A percentile compares a stretch with the other conserved stretches of the same genome.
phyloP scores from a whole-genome alignment of 371 early-diverging fungal genomes.

The Circinella umbellata region DNA sequence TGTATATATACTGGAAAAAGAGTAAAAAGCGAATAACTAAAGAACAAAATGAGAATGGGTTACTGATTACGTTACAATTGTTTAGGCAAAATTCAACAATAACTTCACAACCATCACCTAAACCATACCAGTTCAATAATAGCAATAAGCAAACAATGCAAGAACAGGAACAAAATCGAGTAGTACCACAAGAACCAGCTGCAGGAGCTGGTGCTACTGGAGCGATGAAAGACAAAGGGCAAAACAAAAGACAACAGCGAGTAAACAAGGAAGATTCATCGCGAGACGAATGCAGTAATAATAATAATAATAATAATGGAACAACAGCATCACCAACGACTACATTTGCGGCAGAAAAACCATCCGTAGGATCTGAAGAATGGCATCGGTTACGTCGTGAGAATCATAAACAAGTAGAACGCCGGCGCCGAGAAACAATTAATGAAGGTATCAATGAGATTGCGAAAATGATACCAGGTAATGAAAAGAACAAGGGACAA shows the following conservation, averaged over 20 bases:
- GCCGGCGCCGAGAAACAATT: conserved; percentile 92
- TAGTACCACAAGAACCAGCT: not conserved
- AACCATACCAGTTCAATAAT: no score
- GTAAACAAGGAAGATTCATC: not conserved
- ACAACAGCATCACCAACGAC: not conserved
- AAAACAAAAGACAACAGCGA: not conserved
- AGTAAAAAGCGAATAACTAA: not conserved
- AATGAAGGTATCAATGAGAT: conserved; percentile 89
- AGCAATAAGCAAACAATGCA: not conserved
- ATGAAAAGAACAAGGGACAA: conserved; percentile 90
- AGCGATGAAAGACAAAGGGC: no score
- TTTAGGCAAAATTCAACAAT: no score
- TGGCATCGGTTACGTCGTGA: conserved; percentile 84
- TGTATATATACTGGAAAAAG: no score
- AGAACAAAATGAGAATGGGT: not conserved
- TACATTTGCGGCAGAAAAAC: conserved; percentile 37
- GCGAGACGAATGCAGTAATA: not conserved
- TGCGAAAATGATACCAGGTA: conserved; percentile 84
- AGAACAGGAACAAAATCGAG: not conserved
- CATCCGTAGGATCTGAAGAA: conserved; percentile 73
- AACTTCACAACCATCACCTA: no score
- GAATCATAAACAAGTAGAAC: conserved; percentile 94
- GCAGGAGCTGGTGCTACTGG: no score
- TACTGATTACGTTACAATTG: no score
- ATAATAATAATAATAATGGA: not conserved